Evolutionary conservation across 768 basidiomycete genomes (phyloP).

Genomic region (Pilatotrama ljubarskyi): DNA sequence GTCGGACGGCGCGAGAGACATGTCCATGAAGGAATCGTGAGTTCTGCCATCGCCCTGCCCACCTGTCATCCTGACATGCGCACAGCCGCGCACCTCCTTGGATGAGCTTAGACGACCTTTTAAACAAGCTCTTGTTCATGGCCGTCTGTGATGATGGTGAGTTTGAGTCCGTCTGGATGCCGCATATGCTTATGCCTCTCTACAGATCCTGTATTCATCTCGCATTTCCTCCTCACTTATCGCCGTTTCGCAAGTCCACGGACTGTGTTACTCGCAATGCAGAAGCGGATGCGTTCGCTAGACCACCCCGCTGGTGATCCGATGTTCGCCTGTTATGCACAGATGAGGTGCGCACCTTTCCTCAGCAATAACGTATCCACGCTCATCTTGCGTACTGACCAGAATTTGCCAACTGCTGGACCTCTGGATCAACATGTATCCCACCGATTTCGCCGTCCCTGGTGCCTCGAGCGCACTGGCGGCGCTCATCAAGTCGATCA

Average conservation of each 20-base stretch:
- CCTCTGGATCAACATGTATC: constrained; percentile 74
- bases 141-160: constrained; percentile 83
- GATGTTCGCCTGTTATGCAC: constrained; percentile 85
- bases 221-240: constrained; percentile 81
- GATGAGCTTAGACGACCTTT: constrained; percentile 74
- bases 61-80: constrained; percentile 5
- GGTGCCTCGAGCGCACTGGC: constrained; percentile 71
- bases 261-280: constrained; percentile 80
- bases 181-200: constrained; percentile 5
- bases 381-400: not conserved
- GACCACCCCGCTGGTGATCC: constrained; percentile 74
- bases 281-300: constrained; percentile 79
- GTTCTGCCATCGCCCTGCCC: constrained; percentile 27
- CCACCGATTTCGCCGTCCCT: constrained; percentile 77
- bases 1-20: constrained; percentile 24
- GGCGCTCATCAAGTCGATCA: constrained; percentile 77
- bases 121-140: constrained; percentile 81
- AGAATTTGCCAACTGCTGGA: constrained; percentile 83
- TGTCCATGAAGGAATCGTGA: constrained; percentile 49
- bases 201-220: constrained; percentile 73
- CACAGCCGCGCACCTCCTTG: constrained; percentile 61
- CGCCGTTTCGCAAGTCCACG: constrained; percentile 81
- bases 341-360: constrained; percentile 64
- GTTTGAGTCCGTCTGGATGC: constrained; percentile 21
- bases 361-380: constrained; percentile 1